Conservation (phyloP, 306 rosid species). For the Comarum palustre region DNA sequence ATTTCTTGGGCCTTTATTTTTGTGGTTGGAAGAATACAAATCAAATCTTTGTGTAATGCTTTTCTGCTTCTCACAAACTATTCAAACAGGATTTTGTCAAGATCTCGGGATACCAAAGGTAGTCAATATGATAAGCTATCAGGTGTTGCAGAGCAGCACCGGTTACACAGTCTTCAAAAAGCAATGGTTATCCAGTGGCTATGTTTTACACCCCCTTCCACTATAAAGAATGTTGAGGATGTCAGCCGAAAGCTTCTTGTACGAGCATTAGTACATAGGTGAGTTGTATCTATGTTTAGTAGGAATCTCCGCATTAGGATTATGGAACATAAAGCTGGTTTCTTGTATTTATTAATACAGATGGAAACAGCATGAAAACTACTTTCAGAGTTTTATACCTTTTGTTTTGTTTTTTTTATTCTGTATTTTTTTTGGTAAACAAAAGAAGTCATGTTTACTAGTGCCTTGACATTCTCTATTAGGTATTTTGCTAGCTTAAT, state of each 20-base stretch:
- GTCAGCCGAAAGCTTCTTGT: constrained; percentile 69
- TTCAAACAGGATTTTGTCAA: constrained; percentile 74
- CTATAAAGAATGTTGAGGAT: constrained; percentile 64
- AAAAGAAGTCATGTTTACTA: background rate
- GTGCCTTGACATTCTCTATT: constrained; percentile 3
- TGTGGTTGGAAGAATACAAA: constrained; percentile 5
- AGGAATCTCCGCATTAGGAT: background rate
- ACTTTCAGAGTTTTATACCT: background rate
- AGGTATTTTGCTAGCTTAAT: background rate
- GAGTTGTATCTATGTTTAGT: constrained; percentile 13
- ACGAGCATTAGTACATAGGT: constrained; percentile 84
- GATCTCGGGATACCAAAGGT: constrained; percentile 80
- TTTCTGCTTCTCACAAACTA: constrained; percentile 23
- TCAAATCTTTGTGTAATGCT: constrained; percentile 20
- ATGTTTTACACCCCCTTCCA: constrained; percentile 96
- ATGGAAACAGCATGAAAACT: background rate
- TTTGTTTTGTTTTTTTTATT: background rate
- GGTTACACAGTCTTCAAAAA: constrained; percentile 83
- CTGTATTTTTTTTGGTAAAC: too few relatives aligned
- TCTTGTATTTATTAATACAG: constrained; percentile 10
- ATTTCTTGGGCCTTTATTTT: constrained; percentile 11
- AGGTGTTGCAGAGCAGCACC: constrained; percentile 88
- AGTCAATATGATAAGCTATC: constrained; percentile 55
- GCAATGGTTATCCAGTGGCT: constrained; percentile 97
- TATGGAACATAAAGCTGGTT: constrained; percentile 16